Evolutionary conservation across 345 rosid genomes (phyloP).

Genomic region (Syzygium aqueum): DNA sequence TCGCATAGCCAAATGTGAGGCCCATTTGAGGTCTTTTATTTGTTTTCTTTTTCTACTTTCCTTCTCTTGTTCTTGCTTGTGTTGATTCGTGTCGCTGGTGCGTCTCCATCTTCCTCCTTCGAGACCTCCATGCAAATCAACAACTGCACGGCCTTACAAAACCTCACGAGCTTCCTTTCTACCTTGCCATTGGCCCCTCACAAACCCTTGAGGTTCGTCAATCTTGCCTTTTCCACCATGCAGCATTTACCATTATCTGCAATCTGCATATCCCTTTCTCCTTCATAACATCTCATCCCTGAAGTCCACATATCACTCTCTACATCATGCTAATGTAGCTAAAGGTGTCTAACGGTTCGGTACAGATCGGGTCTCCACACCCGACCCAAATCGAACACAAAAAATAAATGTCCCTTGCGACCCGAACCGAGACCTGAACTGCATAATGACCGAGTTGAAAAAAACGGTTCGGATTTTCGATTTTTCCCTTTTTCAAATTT

Average conservation of each 20-base stretch:
- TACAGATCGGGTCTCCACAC: not conserved
- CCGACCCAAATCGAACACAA: not conserved
- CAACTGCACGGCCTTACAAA: too few species aligned
- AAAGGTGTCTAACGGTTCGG: not conserved
- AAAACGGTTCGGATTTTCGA: not conserved
- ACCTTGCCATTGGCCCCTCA: too few species aligned
- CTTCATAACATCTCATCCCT: not conserved
- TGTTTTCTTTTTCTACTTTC: too few species aligned
- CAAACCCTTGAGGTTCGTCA: too few species aligned
- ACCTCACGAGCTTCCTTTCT: too few species aligned
- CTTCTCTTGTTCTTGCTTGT: too few species aligned
- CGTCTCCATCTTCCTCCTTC: too few species aligned
- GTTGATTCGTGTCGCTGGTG: too few species aligned
- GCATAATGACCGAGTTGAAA: not conserved
- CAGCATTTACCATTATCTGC: not conserved
- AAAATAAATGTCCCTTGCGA: not conserved
- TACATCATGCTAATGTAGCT: not conserved
- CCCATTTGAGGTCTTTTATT: too few species aligned
- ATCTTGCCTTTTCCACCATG: not conserved
- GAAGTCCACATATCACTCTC: not conserved
- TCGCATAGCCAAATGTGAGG: too few species aligned
- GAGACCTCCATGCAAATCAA: too few species aligned
- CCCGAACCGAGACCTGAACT: not conserved
- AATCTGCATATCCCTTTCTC: not conserved
- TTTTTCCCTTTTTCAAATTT: not conserved